Conservation (phyloP, 495 filamentous ascomycete species). For the Aspergillus cristatus region DNA sequence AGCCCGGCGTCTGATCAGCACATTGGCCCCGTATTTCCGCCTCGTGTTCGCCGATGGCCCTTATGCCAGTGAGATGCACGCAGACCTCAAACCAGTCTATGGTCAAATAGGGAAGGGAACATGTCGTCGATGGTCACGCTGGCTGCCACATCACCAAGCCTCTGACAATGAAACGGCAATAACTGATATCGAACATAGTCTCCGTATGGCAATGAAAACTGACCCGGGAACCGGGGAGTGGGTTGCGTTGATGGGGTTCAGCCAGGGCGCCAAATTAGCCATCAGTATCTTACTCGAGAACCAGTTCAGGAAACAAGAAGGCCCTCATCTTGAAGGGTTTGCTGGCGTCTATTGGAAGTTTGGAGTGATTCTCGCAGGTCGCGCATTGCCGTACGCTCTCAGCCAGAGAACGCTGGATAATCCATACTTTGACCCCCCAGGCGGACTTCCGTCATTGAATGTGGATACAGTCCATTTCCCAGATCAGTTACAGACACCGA, state of each 20-base stretch:
- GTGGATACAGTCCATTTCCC: not conserved
- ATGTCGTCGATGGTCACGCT: not conserved
- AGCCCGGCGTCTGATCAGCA: slow-evolving; percentile 37
- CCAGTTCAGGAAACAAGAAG: not conserved
- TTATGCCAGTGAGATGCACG: slow-evolving; percentile 38
- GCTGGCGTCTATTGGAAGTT: not conserved
- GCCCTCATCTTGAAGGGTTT: not conserved
- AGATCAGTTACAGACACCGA: slow-evolving; percentile 6
- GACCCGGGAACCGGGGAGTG: slow-evolving; percentile 31
- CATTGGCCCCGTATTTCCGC: slow-evolving; percentile 42
- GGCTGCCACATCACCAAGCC: not conserved
- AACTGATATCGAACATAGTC: not conserved
- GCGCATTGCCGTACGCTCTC: not conserved
- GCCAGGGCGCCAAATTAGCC: slow-evolving; percentile 7
- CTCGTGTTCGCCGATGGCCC: slow-evolving; percentile 53
- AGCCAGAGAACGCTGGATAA: not conserved
- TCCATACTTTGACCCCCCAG: not conserved
- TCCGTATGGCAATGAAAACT: not conserved
- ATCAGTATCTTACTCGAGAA: slow-evolving; percentile 1
- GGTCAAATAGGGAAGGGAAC: not conserved
- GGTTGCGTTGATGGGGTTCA: slow-evolving; percentile 37
- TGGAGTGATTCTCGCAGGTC: not conserved
- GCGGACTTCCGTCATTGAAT: not conserved
- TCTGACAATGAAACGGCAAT: not conserved
- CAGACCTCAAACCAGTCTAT: slow-evolving; percentile 45